Evolutionary conservation across 2,329 filamentous ascomycete species (phyloP), one percentile per base, ranked within the genome.

Genomic region (Microsporum ferrugineum): DNA sequence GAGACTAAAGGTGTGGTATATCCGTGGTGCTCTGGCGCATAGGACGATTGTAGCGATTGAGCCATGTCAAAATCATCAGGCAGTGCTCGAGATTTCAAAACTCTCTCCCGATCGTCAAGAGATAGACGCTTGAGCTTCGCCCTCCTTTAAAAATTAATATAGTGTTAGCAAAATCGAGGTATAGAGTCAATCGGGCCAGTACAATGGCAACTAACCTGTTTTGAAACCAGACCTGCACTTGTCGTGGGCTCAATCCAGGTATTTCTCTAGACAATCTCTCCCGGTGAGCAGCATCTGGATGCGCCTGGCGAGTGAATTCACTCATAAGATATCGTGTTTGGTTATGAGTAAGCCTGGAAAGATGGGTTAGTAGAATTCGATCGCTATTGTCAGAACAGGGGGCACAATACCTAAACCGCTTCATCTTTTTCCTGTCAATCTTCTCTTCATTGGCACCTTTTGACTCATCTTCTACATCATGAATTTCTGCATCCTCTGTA

Each of bases 191-290:
- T 45, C 27, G 47, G 2, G 8, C 8, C 5, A 23, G 5, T 29
- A 53, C 3, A 57, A 23, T 8, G 55, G 70, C 81, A 68, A 82
- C 23, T 7, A 23, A 96, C 91, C 91, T 84, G 75, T 97, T 97
- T 75, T 97, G 91, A 75, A 97, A 97, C 92, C 91, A 97, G 57
- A 97, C 91, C 74, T 97, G 91, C 29, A 97, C 92, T 72, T 97
- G 91, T 63, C 91, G 84, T 41, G 91, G 89, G 68, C 89, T 96
- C 57, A 97, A 77, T 0, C 91, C 92, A 36, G 92, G 91, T 53
- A 97, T 96, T 72, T 96, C 90, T 65, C 88, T 81, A 2, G 91
- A 92, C 41, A 97, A 79, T 55, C 90, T 82, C 72, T 96, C 91
- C 64, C 91, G 82, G 73, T 96, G 91, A 55, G 89, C 88, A 45